These are phyloP conservation scores for Psilocybe mexicana DNA, from an alignment of 1,284 basidiomycete species.

Conservation along the genomic window DNA sequence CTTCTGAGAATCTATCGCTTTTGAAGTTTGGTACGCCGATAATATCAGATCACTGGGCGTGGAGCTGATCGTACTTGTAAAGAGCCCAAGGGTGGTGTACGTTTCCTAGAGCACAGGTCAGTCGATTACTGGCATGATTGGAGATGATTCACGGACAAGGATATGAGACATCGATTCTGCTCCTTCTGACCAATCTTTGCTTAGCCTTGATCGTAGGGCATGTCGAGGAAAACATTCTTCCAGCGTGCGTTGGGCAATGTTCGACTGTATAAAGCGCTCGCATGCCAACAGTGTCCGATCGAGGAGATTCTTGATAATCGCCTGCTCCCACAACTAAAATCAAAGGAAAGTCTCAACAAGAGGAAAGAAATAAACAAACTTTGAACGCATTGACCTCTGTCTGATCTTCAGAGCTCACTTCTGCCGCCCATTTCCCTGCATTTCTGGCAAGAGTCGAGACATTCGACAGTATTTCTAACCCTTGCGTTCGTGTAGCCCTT, in stretches of 20 bases:
- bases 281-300: conserved; percentile 40
- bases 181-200: conserved; percentile 40
- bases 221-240: conserved; percentile 47
- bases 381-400: conserved; percentile 27
- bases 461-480: conserved; percentile 38
- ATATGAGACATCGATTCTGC: conserved; percentile 36
- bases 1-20: conserved; percentile 23
- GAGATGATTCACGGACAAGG: conserved; percentile 35
- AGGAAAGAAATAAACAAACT: conserved; percentile 20
- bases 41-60: conserved; percentile 42
- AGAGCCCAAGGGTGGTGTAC: conserved; percentile 26
- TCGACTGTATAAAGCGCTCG: conserved; percentile 40
- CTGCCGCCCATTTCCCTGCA: conserved; percentile 33
- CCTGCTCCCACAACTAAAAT: conserved; percentile 30
- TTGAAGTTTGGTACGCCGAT: conserved; percentile 42
- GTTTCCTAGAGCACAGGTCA: conserved; percentile 21
- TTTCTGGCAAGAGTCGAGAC: conserved; percentile 33
- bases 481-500: conserved; percentile 32
- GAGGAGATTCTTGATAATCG: conserved; percentile 41
- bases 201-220: conserved; percentile 32
- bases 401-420: conserved; percentile 12
- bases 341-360: not conserved
- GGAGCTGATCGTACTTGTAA: conserved; percentile 6
- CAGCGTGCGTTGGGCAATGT: conserved; percentile 49
- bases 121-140: not conserved